Evolutionary conservation across 1,284 basidiomycete genomes (phyloP).

Genomic region (Rhodotorula sp.): DNA sequence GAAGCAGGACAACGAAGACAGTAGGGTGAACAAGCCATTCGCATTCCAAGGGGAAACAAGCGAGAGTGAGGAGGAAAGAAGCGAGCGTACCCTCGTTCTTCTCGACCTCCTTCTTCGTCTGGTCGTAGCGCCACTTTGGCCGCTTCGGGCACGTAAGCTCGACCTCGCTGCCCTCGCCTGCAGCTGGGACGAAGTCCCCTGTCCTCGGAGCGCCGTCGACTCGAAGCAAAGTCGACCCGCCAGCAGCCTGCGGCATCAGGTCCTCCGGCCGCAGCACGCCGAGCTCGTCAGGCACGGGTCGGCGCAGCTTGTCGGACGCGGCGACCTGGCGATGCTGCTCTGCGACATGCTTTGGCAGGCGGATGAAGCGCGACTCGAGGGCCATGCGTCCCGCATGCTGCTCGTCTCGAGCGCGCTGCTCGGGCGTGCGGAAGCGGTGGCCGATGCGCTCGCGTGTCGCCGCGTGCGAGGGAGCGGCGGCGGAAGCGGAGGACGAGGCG

Average conservation of each 20-base stretch:
- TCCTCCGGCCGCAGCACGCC: slow-evolving; percentile 29
- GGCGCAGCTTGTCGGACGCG: slow-evolving; percentile 23
- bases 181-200: neutral
- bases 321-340: slow-evolving; percentile 14
- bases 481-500: neutral
- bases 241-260: slow-evolving; percentile 7
- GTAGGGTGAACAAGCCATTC: too few species aligned
- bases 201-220: neutral
- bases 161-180: neutral
- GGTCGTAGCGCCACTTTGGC: slow-evolving; percentile 66
- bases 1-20: too few species aligned
- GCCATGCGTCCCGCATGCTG: slow-evolving; percentile 30
- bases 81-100: slow-evolving; percentile 38
- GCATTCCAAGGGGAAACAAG: too few species aligned
- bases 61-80: neutral
- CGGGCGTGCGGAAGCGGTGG: slow-evolving; percentile 23
- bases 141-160: slow-evolving; percentile 63
- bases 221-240: neutral
- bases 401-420: slow-evolving; percentile 26
- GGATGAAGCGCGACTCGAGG: slow-evolving; percentile 38
- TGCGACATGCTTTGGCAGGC: slow-evolving; percentile 19
- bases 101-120: slow-evolving; percentile 36
- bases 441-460: slow-evolving; percentile 4
- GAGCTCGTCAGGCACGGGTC: slow-evolving; percentile 17
- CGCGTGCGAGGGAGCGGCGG: neutral